Evolutionary conservation across 177 flowering plant genomes (phyloP), one percentile per base, ranked within the genome.

Genomic region (Vitis hybrid): DNA sequence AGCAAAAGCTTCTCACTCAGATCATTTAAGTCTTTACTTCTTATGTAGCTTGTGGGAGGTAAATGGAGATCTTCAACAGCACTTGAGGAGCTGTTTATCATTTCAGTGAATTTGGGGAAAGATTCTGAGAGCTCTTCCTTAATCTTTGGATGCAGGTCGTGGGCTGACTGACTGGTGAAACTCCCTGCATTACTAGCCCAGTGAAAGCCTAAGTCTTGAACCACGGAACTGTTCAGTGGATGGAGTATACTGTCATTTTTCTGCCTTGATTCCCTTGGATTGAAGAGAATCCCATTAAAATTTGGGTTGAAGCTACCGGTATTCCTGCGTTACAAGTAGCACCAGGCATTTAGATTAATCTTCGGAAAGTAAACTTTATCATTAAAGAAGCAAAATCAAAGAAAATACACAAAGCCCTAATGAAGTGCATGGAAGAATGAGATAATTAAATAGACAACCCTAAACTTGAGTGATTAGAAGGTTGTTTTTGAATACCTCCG

Each of bases 171-270:
- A 24, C 59, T 70, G 65, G 67, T 72, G 67, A 59, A 70, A 72
- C 31, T 79, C 11, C 66, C 72, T 33, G 59, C 73, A 62, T 56
- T 72, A 67, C 15, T 69, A 28, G 53, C 66, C 85, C 87, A 87
- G 24, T 82, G 73, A 64, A 68, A 83, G 20, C 89, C 83, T 62
- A 81, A 67, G 60, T 82, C 82, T 75, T 83, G 89, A 73, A 84
- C 47, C 82, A 82, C 84, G 73, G 81, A 77, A 57, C 70, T 77
- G 71, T 70, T 78, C 64, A 77, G 47, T 67, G 82, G 73, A 60
- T 82, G 78, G 50, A 66, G 68, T 18, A 70, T 59, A 56, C 54
- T 22, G 17, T 82, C 76, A 65, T 68, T 73, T 62, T 75, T 75
- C 17, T 69, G 80, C 66, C 79, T 79, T 33, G 66, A 49, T 38